phyloP scores from a whole-genome alignment of 129 eudicot species.

The Mikania micrantha region DNA sequence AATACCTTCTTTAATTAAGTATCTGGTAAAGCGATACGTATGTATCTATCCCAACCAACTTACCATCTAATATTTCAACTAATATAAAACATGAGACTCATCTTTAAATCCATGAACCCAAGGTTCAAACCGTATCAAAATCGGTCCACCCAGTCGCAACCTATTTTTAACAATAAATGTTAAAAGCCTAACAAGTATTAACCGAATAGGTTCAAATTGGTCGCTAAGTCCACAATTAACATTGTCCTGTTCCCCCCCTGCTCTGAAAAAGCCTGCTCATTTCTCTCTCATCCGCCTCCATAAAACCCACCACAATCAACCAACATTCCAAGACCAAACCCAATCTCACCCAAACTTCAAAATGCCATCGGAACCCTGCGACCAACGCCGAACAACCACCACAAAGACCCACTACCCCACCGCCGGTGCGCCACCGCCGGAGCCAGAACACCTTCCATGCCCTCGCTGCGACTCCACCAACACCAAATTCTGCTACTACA shows the following conservation, averaged over 20 bases:
- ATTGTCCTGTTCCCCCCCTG: neutral
- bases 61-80: too few species aligned
- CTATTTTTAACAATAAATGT: too few species aligned
- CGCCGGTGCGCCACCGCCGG: constrained; percentile 52
- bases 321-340: too few species aligned
- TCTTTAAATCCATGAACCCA: too few species aligned
- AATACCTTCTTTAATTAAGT: too few species aligned
- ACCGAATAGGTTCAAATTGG: constrained; percentile 17
- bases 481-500: constrained; percentile 89
- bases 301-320: constrained; percentile 34
- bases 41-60: too few species aligned
- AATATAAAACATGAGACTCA: too few species aligned
- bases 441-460: constrained; percentile 74
- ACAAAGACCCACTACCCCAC: constrained; percentile 21
- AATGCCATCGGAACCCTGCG: constrained; percentile 41
- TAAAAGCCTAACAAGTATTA: neutral
- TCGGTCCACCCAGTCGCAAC: too few species aligned
- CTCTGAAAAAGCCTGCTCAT: neutral
- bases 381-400: constrained; percentile 21
- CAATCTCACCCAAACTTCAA: too few species aligned
- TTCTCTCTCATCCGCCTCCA: constrained; percentile 24
- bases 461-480: constrained; percentile 76
- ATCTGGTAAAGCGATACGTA: too few species aligned
- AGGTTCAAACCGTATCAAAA: too few species aligned
- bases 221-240: constrained; percentile 19